phyloP scores from a whole-genome alignment of 2,329 filamentous ascomycete genomes.

The Fusarium penzigii region DNA sequence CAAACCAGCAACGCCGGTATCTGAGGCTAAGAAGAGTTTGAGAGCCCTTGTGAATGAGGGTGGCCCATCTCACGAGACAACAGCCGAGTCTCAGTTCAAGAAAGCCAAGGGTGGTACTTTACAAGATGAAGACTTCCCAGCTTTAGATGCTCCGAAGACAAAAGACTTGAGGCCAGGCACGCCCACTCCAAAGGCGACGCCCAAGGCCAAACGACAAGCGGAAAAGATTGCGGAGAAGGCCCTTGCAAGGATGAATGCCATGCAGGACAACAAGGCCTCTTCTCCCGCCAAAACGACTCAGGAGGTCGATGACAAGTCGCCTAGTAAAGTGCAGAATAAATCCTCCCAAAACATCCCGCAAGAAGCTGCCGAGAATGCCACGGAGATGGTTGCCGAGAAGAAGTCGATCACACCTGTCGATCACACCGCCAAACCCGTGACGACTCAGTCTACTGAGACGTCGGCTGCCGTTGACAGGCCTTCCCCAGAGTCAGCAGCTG shows the following conservation, averaged over 20 bases:
- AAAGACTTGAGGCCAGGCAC: conserved; percentile 37
- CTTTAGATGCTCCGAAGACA: conserved; percentile 49
- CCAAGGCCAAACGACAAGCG: conserved; percentile 32
- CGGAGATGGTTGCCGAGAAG: conserved; percentile 15
- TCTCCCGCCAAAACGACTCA: background rate
- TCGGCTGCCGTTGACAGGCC: conserved; percentile 35
- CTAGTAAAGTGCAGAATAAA: background rate
- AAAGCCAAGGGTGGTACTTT: conserved; percentile 36
- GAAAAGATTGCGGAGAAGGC: conserved; percentile 33
- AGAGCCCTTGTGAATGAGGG: conserved; percentile 48
- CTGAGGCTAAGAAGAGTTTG: conserved; percentile 44
- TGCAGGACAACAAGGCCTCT: conserved; percentile 13
- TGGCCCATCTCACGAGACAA: conserved; percentile 49
- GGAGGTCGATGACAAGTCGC: background rate
- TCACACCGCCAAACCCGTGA: conserved; percentile 43
- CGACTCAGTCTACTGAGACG: conserved; percentile 33
- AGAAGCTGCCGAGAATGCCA: conserved; percentile 12
- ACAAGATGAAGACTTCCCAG: conserved; percentile 65
- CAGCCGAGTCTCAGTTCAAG: conserved; percentile 37
- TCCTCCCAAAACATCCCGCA: background rate
- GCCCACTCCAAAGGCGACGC: conserved; percentile 36
- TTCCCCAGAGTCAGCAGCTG: conserved; percentile 33
- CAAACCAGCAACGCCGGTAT: conserved; percentile 27
- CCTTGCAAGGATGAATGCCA: conserved; percentile 19
- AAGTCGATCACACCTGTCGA: conserved; percentile 49